Percentiles rank a stretch among this genome's conserved stretches.
Evolutionary conservation across 768 basidiomycete species (phyloP).

Genomic region (Mycena rosella): DNA sequence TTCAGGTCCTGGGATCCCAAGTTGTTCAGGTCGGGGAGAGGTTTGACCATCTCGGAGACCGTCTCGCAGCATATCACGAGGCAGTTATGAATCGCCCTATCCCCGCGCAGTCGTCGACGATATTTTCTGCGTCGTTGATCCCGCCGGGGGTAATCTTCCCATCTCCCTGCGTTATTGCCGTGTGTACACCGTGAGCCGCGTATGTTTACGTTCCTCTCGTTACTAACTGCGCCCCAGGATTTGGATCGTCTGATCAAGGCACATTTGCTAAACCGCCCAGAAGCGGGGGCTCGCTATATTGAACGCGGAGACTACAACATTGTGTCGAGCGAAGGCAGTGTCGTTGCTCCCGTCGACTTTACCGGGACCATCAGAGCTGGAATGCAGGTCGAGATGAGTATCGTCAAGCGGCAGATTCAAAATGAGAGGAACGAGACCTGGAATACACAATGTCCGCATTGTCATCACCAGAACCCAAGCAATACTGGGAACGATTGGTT

Average conservation of each 20-base stretch:
- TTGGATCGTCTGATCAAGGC: constrained; percentile 5
- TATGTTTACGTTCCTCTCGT: background rate
- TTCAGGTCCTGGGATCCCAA: background rate
- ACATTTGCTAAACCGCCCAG: background rate
- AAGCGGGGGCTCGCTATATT: background rate
- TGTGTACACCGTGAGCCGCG: background rate
- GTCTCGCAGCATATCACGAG: background rate
- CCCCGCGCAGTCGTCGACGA: background rate
- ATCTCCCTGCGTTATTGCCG: constrained; percentile 5
- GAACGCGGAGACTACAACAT: background rate
- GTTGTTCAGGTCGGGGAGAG: background rate
- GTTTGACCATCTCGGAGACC: background rate
- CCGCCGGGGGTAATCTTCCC: constrained; percentile 4
- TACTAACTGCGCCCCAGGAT: background rate
- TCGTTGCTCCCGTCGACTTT: background rate
- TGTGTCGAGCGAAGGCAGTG: background rate
- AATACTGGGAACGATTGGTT: background rate
- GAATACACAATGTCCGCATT: background rate
- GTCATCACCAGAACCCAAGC: background rate
- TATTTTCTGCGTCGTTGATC: constrained; percentile 5
- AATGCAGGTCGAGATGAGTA: constrained; percentile 6
- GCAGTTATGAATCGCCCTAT: background rate
- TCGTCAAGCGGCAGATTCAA: background rate
- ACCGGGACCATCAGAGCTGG: background rate
- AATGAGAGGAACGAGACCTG: background rate